These are phyloP conservation scores for Trametes pubescens DNA, from an alignment of 1,284 basidiomycete species.

Conservation along the genomic window DNA sequence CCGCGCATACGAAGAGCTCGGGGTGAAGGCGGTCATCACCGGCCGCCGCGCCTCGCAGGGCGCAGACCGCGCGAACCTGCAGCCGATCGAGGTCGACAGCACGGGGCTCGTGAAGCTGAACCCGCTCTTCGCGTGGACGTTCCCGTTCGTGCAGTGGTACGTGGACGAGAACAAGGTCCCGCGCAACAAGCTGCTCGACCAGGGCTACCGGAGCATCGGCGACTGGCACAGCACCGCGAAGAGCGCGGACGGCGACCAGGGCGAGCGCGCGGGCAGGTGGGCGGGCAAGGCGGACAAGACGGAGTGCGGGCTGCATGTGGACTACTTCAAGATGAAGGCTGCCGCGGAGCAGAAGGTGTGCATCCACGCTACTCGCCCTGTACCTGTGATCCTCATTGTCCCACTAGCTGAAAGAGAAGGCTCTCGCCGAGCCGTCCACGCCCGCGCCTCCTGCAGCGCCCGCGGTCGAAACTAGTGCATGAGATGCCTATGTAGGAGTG, in stretches of 20 bases:
- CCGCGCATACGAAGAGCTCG: constrained; percentile 85
- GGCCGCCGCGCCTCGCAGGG: constrained; percentile 95
- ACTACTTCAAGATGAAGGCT: constrained; percentile 79
- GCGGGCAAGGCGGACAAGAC: constrained; percentile 88
- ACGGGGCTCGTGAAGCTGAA: constrained; percentile 96
- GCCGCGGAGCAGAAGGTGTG: constrained; percentile 50
- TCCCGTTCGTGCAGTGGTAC: constrained; percentile 88
- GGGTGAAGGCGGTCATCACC: constrained; percentile 91
- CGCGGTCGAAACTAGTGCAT: constrained; percentile 27
- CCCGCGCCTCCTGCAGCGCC: constrained; percentile 10
- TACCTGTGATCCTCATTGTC: background rate
- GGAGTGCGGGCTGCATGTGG: constrained; percentile 94
- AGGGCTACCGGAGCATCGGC: constrained; percentile 95
- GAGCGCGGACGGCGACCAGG: constrained; percentile 73
- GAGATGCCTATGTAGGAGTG: constrained; percentile 1
- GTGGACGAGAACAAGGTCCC: constrained; percentile 88
- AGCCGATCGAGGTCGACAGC: constrained; percentile 91
- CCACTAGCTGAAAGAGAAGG: constrained; percentile 26
- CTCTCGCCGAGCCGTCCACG: constrained; percentile 19
- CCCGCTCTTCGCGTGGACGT: constrained; percentile 92
- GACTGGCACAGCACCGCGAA: constrained; percentile 96
- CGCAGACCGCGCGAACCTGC: constrained; percentile 82
- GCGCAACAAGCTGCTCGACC: constrained; percentile 86
- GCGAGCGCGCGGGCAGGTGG: constrained; percentile 93
- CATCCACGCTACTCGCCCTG: background rate